Percentiles rank a stretch among this genome's conserved stretches.
phyloP scores from a whole-genome alignment of 352 stramenopile species.

The Globisporangium heterothallicum region DNA sequence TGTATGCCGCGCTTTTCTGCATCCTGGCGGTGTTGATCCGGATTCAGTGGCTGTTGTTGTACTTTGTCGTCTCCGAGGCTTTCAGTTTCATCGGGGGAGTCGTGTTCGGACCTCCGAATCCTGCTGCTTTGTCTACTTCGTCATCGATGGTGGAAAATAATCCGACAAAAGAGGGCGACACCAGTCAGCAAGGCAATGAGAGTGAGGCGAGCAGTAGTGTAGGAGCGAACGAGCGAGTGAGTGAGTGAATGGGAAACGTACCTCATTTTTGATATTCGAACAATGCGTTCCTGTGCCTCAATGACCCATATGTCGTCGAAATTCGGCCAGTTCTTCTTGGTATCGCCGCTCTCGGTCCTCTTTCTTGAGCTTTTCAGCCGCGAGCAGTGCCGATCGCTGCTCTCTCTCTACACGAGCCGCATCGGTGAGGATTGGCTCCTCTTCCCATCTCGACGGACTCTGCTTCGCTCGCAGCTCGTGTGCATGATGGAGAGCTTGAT shows the following conservation, averaged over 20 bases:
- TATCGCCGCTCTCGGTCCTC: constrained; percentile 46
- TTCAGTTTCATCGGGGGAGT: constrained; percentile 32
- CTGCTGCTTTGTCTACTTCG: too few species aligned
- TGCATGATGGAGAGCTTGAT: too few species aligned
- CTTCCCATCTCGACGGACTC: constrained; percentile 30
- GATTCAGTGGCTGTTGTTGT: constrained; percentile 61
- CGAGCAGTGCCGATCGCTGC: constrained; percentile 18
- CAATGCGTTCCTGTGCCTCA: background rate
- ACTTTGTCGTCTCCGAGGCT: constrained; percentile 48
- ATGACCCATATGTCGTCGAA: constrained; percentile 21
- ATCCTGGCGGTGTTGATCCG: constrained; percentile 55
- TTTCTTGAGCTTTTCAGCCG: constrained; percentile 18
- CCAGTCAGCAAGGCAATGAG: background rate
- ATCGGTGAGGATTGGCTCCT: constrained; percentile 47
- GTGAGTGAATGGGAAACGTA: background rate
- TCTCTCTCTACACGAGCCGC: constrained; percentile 24
- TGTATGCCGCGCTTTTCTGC: constrained; percentile 69
- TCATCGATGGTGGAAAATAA: background rate
- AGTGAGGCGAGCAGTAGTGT: constrained; percentile 5
- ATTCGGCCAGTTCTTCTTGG: constrained; percentile 52
- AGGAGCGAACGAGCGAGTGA: background rate
- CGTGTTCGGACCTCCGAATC: constrained; percentile 28
- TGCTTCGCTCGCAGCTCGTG: background rate
- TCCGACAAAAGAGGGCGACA: background rate
- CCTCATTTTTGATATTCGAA: too few species aligned